phyloP scores from a whole-genome alignment of 1,284 basidiomycete species.

The Ganoderma lucidum region DNA sequence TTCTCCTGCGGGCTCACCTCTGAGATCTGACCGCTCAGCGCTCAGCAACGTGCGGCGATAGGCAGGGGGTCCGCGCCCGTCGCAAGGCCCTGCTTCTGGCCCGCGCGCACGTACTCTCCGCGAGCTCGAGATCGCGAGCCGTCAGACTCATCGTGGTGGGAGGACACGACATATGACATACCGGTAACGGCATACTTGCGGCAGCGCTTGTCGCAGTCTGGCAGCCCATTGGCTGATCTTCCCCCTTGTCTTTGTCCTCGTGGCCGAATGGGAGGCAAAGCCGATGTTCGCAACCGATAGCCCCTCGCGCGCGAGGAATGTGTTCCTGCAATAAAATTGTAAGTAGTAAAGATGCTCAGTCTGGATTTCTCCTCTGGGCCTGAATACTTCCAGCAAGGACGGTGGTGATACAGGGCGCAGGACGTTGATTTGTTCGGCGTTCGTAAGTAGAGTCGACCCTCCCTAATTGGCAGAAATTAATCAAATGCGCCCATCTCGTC shows the following conservation, averaged over 20 bases:
- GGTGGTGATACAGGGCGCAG: conserved; percentile 6
- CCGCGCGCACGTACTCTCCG: not conserved
- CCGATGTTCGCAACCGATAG: not conserved
- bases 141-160: not conserved
- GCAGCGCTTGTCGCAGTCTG: not conserved
- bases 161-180: conserved; percentile 7
- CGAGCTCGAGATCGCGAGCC: not conserved
- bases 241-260: not conserved
- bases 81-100: not conserved
- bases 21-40: not conserved
- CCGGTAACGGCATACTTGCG: not conserved
- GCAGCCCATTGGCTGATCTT: not conserved
- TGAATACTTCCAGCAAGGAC: not conserved
- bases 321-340: not conserved
- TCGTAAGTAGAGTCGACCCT: not conserved
- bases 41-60: not conserved
- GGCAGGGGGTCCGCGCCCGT: not conserved
- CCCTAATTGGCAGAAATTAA: not conserved
- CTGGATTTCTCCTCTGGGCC: not conserved
- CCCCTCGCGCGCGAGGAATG: not conserved
- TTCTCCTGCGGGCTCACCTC: not conserved
- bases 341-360: not conserved
- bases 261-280: not conserved
- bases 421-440: conserved; percentile 4
- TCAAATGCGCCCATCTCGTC: not conserved